Percentiles rank a stretch among this genome's conserved stretches.
phyloP scores from a whole-genome alignment of 768 basidiomycete genomes.

The Suillus bovinus region DNA sequence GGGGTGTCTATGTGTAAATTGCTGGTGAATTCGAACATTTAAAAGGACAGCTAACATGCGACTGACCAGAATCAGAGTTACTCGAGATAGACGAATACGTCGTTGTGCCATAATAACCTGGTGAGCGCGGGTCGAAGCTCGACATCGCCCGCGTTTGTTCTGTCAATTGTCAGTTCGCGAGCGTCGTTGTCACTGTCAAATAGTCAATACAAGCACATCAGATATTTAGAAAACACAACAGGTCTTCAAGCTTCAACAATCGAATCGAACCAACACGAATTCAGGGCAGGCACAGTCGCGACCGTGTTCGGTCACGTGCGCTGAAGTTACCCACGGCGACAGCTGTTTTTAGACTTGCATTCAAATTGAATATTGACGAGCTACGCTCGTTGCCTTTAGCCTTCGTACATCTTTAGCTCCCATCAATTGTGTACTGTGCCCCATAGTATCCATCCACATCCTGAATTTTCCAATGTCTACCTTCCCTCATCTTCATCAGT shows the following conservation, averaged over 20 bases:
- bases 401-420: no score
- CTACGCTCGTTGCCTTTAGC: no score
- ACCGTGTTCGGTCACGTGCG: constrained; percentile 40
- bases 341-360: no score
- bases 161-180: constrained; percentile 37
- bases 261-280: constrained; percentile 23
- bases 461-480: no score
- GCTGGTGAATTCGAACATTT: constrained; percentile 8
- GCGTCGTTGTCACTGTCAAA: not conserved
- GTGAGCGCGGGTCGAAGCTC: constrained; percentile 55
- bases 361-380: no score
- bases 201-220: constrained; percentile 6
- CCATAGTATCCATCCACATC: no score
- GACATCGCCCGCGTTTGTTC: constrained; percentile 15
- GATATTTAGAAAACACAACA: constrained; percentile 32
- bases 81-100: constrained; percentile 54
- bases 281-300: constrained; percentile 44
- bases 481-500: no score
- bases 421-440: no score
- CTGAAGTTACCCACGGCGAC: not conserved
- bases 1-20: constrained; percentile 39
- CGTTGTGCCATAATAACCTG: constrained; percentile 54
- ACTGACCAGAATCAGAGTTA: constrained; percentile 55
- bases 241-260: constrained; percentile 30
- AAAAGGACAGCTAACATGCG: not conserved